These are phyloP conservation scores for Pythium aphanidermatum DNA, from an alignment of 352 stramenopile genomes.

Conservation along the genomic window DNA sequence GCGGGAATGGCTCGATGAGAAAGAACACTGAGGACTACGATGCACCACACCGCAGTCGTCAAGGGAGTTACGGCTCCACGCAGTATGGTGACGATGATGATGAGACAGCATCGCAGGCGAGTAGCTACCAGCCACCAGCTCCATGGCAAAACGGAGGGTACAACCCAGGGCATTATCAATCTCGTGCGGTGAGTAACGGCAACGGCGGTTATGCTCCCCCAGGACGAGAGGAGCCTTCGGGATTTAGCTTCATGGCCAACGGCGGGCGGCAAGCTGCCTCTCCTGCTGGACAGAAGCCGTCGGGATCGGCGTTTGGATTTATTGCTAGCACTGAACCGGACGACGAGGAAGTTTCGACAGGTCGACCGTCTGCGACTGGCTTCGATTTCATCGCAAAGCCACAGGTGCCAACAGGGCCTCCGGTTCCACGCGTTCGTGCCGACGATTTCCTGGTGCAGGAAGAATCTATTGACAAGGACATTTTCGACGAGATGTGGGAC, in stretches of 20 bases:
- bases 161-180: constrained; percentile 26
- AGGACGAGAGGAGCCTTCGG: constrained; percentile 16
- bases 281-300: constrained; percentile 2
- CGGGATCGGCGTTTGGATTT: constrained; percentile 71
- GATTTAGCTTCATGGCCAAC: constrained; percentile 48
- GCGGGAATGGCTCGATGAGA: no score
- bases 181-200: constrained; percentile 19
- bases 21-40: no score
- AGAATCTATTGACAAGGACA: constrained; percentile 32
- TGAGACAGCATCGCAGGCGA: constrained; percentile 38
- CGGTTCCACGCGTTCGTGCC: constrained; percentile 26
- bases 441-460: constrained; percentile 61
- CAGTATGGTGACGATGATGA: constrained; percentile 55
- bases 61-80: constrained; percentile 41
- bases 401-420: constrained; percentile 13
- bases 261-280: not conserved
- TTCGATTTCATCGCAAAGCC: constrained; percentile 33
- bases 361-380: constrained; percentile 31
- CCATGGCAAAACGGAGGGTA: constrained; percentile 41
- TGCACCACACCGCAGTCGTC: constrained; percentile 30
- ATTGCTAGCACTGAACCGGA: constrained; percentile 42
- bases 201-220: constrained; percentile 11
- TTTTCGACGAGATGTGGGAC: constrained; percentile 77
- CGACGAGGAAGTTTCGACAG: constrained; percentile 37
- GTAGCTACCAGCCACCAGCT: constrained; percentile 22